Base-by-base conservation (phyloP, 2,329 filamentous ascomycete species). In the Alternaria solani region DNA sequence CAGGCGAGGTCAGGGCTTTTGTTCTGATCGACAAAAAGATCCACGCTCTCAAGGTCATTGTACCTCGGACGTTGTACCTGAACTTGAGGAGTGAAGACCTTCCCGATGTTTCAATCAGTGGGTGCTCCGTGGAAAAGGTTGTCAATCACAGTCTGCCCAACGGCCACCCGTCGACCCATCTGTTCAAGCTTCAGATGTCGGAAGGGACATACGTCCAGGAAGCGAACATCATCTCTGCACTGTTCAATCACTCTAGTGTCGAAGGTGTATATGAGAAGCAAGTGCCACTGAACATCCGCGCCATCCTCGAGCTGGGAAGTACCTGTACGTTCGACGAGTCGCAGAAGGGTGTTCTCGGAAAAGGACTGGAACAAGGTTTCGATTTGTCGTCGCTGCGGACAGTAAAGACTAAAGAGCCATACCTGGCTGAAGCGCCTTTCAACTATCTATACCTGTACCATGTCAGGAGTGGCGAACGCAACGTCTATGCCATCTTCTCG, bases 211-310 rank as follows among this genome's bases (percentile, higher is more conserved):
- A 96, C 79, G 88, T 97, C 62, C 88, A 89, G 44, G 92, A 98
- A 76, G 85, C 90, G 0, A 90, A 93, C 63, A 96, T 93, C 74
- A 90, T 98, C 62, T 88, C 90, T 2, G 81, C 90, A 28, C 83
- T 98, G 1, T 94, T 97, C 81, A 93, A 94, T 64, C 94, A 99
- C 74, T 88, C 93, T 0, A 97, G 93, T 76, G 92, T 99, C 2
- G 95, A 99, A 79, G 96, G 96, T 30, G 93, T 99, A 14, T 99
- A 99, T 73, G 96, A 99, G 81, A 94, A 91, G 72, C 91, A 97
- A 67, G 85, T 99, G 1, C 93, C 96, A 1, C 83, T 98, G 6
- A 92, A 92, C 64, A 87, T 96, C 48, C 88, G 94, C 41, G 95
- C 94, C 4, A 87, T 99, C 32, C 86, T 99, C 9, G 91, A 95